phyloP scores from a whole-genome alignment of 2,329 filamentous ascomycete species.

The Trichoderma asperellum region DNA sequence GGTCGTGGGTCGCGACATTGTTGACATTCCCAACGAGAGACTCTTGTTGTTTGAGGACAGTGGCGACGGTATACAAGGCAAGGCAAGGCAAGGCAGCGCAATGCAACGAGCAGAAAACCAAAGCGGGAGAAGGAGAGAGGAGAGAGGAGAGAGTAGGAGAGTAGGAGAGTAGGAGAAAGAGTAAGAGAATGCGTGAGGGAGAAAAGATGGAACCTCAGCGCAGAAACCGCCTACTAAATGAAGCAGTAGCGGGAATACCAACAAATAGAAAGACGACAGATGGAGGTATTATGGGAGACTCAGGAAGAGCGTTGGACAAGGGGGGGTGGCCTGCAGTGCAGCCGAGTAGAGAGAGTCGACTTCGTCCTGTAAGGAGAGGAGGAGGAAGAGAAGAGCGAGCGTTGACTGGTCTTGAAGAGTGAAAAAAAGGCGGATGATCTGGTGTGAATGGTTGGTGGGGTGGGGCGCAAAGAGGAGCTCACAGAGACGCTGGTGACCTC shows the following conservation, averaged over 20 bases:
- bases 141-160: slow-evolving; percentile 32
- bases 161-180: slow-evolving; percentile 31
- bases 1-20: slow-evolving; percentile 37
- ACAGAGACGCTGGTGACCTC: slow-evolving; percentile 27
- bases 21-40: slow-evolving; percentile 22
- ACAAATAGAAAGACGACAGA: slow-evolving; percentile 21
- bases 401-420: slow-evolving; percentile 14
- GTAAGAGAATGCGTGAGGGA: not conserved
- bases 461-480: slow-evolving; percentile 24
- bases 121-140: slow-evolving; percentile 8
- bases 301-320: slow-evolving; percentile 20
- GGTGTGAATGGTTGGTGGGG: slow-evolving; percentile 28
- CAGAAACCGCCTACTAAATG: slow-evolving; percentile 21
- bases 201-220: slow-evolving; percentile 15
- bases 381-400: slow-evolving; percentile 13
- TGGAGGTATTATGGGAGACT: slow-evolving; percentile 16
- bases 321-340: slow-evolving; percentile 16
- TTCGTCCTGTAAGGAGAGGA: slow-evolving; percentile 15
- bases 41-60: not conserved
- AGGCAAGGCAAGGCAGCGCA: slow-evolving; percentile 28
- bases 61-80: slow-evolving; percentile 19
- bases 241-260: slow-evolving; percentile 4
- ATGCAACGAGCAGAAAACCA: slow-evolving; percentile 32
- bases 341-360: not conserved
- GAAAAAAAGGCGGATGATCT: slow-evolving; percentile 26